Conservation (phyloP, 1,284 basidiomycete species). For the Pseudozyma sp. region DNA sequence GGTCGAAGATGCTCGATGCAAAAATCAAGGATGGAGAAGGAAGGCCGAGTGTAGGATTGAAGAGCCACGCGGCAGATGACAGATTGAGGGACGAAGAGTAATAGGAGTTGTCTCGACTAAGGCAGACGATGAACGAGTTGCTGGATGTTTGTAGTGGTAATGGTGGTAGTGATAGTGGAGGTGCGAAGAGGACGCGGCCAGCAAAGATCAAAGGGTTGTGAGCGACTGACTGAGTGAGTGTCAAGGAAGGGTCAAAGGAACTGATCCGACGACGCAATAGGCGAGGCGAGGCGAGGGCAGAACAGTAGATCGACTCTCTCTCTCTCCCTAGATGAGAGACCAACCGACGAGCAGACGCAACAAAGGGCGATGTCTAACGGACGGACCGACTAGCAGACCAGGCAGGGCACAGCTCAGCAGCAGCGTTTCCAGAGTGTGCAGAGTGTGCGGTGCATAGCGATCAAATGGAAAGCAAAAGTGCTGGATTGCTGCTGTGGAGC, state of each 20-base stretch:
- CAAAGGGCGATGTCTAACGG: neutral
- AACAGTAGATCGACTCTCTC: too few species aligned
- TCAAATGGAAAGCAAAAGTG: too few species aligned
- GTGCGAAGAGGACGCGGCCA: constrained; percentile 13
- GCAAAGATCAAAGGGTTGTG: neutral
- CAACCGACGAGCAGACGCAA: too few species aligned
- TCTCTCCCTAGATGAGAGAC: too few species aligned
- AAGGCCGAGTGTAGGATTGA: neutral
- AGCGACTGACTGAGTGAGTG: constrained; percentile 10
- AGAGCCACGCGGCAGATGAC: constrained; percentile 8
- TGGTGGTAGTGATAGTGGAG: constrained; percentile 25
- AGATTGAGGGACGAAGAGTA: neutral
- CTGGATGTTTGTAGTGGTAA: neutral
- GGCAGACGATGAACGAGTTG: constrained; percentile 26
- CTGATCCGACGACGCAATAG: neutral
- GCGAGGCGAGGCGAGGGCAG: too few species aligned
- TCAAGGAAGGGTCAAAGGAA: neutral
- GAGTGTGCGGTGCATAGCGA: too few species aligned
- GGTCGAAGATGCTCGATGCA: neutral
- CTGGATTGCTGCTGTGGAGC: too few species aligned
- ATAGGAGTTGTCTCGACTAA: constrained; percentile 35
- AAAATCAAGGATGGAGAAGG: neutral
- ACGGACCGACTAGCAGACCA: neutral
- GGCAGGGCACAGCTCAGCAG: neutral
- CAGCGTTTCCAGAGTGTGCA: neutral